Evolutionary conservation across 2,329 filamentous ascomycete species (phyloP).

Genomic region (Metarhizium guizhouense): DNA sequence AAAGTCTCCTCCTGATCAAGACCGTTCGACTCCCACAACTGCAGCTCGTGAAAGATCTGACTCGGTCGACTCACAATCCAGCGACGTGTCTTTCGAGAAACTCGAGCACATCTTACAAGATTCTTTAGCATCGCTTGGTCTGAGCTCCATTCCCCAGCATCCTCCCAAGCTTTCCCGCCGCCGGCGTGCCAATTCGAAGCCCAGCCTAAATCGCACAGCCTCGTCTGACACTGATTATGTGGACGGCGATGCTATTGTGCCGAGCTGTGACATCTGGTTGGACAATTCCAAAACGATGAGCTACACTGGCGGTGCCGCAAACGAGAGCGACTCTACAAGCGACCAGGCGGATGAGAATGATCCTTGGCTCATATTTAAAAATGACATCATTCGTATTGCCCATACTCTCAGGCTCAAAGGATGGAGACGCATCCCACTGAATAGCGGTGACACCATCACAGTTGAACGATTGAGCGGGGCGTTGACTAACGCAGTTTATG

Average conservation of each 20-base stretch:
- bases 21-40: slow-evolving; percentile 9
- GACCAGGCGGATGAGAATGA: slow-evolving; percentile 53
- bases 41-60: slow-evolving; percentile 29
- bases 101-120: slow-evolving; percentile 73
- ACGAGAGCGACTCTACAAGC: slow-evolving; percentile 33
- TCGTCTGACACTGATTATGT: slow-evolving; percentile 81
- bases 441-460: slow-evolving; percentile 56
- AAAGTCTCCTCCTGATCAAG: slow-evolving; percentile 23
- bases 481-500: slow-evolving; percentile 92
- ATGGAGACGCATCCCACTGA: slow-evolving; percentile 75
- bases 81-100: slow-evolving; percentile 66
- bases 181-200: slow-evolving; percentile 25
- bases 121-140: slow-evolving; percentile 46
- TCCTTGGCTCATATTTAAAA: slow-evolving; percentile 81
- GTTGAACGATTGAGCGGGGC: slow-evolving; percentile 81
- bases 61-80: slow-evolving; percentile 58
- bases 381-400: slow-evolving; percentile 78
- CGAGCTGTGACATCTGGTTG: slow-evolving; percentile 71
- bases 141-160: slow-evolving; percentile 35
- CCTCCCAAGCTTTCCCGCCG: slow-evolving; percentile 33
- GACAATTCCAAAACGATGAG: slow-evolving; percentile 86
- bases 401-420: slow-evolving; percentile 87
- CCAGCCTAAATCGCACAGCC: slow-evolving; percentile 35
- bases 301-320: slow-evolving; percentile 47
- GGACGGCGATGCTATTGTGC: slow-evolving; percentile 76